Evolutionary conservation across 768 basidiomycete genomes (phyloP).

Genomic region (Royoungia palumana): DNA sequence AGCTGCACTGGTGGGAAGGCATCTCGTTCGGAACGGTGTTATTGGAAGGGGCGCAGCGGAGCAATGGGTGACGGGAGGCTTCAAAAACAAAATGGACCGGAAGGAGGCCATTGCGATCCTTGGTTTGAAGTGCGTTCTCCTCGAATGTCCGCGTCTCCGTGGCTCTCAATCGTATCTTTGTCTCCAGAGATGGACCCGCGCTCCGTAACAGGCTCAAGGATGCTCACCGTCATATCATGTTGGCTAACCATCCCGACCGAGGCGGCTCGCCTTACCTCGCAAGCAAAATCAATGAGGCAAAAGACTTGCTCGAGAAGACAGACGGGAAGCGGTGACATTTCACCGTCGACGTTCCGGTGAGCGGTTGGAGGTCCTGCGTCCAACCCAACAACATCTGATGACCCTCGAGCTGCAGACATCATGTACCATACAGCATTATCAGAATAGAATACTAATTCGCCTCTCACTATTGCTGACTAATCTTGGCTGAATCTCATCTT

Average conservation of each 20-base stretch:
- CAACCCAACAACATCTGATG: background rate
- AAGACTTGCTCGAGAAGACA: constrained; percentile 84
- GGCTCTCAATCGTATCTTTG: background rate
- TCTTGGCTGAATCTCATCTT: background rate
- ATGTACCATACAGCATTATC: constrained; percentile 21
- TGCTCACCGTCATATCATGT: constrained; percentile 95
- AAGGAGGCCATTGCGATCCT: constrained; percentile 90
- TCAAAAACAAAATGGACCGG: constrained; percentile 94
- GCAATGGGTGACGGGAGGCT: constrained; percentile 91
- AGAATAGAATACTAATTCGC: constrained; percentile 16
- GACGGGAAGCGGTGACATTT: constrained; percentile 44
- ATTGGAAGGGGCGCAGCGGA: constrained; percentile 62
- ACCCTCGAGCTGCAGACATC: background rate
- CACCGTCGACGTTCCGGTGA: constrained; percentile 8
- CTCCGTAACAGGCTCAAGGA: constrained; percentile 85
- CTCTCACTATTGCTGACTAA: constrained; percentile 21
- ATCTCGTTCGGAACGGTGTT: constrained; percentile 59
- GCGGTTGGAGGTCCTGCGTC: background rate
- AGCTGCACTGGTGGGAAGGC: constrained; percentile 72
- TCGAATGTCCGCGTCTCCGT: background rate
- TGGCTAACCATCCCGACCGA: constrained; percentile 97
- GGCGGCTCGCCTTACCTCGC: constrained; percentile 98
- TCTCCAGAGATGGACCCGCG: constrained; percentile 70
- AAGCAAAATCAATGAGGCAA: constrained; percentile 98
- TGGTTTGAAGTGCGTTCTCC: constrained; percentile 75